Base-by-base conservation (phyloP, 2,329 filamentous ascomycete species). In the Sphaerostilbella broomeana region DNA sequence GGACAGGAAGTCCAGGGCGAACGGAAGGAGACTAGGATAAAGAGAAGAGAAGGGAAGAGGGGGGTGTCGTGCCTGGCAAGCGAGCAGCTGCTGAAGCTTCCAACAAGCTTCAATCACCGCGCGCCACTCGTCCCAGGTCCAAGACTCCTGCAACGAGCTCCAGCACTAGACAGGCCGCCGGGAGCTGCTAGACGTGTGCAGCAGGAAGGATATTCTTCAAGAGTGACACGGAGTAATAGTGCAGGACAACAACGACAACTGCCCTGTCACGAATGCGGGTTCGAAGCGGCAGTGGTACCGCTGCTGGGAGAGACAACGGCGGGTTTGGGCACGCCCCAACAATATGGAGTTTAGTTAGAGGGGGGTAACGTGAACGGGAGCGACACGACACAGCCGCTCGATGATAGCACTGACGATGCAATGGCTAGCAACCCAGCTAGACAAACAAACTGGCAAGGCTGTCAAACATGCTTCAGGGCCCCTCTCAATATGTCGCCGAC, bases 31-130 rank as follows among this genome's bases (percentile, higher is more conserved):
- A 21, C 20, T 26, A 5, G 25, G 24, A 20, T 11, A 15, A 12
- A n/a, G 27, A 15, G 17, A 30, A 15, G 16, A 17, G 20, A 12
- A 20, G 31, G 16, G n/a, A 28, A 9, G n/a, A 9, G 22, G 34
- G 36, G 22, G 36, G 32, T 25, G 38, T 46, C 42, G 47, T 44
- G 47, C 45, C 45, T 47, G 42, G 40, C 30, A 44, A 41, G 35
- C 38, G 45, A 44, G 40, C 38, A 38, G 40, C 38, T 42, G 36
- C 47, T 42, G 39, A 41, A 50, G 48, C 48, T 46, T 37, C 18
- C 39, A 25, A 31, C 32, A 33, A 47, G 43, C 48, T 42, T 42
- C 45, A 46, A 42, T 39, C 45, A 47, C 38, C 46, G n/a, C n/a
- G 37, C 46, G 42, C 44, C 42, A 33, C 42, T 48, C 42, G 46